These are phyloP conservation scores for Vitis hybrid DNA, from an alignment of 177 flowering plant species.

Conservation along the genomic window DNA sequence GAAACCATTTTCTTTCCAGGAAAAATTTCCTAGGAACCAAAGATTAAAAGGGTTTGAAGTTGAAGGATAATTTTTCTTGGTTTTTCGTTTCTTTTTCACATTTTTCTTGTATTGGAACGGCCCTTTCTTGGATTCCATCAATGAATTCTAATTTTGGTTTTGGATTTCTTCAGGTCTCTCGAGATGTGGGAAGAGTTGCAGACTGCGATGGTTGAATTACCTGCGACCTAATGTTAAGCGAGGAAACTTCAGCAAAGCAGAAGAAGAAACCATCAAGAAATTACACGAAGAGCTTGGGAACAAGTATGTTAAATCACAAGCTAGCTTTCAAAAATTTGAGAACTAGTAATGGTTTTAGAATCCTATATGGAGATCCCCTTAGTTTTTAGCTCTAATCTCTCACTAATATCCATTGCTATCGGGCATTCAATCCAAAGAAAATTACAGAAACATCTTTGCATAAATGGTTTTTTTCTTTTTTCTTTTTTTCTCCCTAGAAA, in stretches of 20 bases:
- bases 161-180: constrained; percentile 12
- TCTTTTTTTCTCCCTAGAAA: background rate
- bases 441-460: too few relatives aligned
- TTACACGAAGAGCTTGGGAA: constrained; percentile 25
- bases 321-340: too few relatives aligned
- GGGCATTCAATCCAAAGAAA: too few relatives aligned
- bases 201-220: constrained; percentile 31
- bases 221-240: constrained; percentile 24
- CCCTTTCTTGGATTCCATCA: too few relatives aligned
- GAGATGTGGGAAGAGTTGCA: constrained; percentile 38
- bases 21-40: background rate
- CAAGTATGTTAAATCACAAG: constrained; percentile 12
- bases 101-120: background rate
- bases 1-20: background rate
- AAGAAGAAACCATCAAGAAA: constrained; percentile 22
- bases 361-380: too few relatives aligned
- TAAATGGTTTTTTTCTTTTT: too few relatives aligned
- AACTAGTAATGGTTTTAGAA: too few relatives aligned
- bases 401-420: too few relatives aligned
- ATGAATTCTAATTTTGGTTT: background rate
- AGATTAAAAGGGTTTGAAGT: background rate
- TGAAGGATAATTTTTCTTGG: too few relatives aligned
- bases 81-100: too few relatives aligned
- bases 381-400: too few relatives aligned
- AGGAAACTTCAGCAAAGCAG: constrained; percentile 25